Percentiles rank a stretch among this genome's conserved stretches.
Conservation (phyloP, 495 filamentous ascomycete species). For the Antarctomyces pellizariae region DNA sequence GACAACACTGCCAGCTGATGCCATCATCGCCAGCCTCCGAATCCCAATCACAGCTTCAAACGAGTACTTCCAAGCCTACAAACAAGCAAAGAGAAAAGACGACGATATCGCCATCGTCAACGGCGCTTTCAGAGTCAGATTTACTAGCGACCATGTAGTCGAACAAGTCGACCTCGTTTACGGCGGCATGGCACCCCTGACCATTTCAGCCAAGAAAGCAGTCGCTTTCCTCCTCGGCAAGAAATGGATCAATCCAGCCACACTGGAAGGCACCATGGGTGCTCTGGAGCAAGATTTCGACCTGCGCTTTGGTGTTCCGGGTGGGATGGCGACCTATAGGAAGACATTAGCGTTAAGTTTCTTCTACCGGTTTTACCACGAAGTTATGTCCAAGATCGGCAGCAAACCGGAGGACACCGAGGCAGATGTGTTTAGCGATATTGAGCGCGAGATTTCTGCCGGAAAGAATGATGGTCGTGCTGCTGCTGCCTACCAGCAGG, state of each 20-base stretch:
- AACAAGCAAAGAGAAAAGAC: constrained; percentile 88
- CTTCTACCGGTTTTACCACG: constrained; percentile 77
- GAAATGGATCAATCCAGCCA: constrained; percentile 54
- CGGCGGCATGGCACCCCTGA: constrained; percentile 76
- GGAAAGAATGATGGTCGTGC: constrained; percentile 37
- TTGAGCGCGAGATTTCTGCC: constrained; percentile 38
- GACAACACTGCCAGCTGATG: constrained; percentile 61
- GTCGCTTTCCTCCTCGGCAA: constrained; percentile 48
- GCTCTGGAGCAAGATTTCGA: constrained; percentile 73
- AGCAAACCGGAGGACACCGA: constrained; percentile 18
- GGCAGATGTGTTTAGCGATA: constrained; percentile 29
- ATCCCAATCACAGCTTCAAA: constrained; percentile 49
- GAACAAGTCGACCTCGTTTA: constrained; percentile 56
- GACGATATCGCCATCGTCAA: constrained; percentile 97
- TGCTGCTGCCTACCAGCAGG: constrained; percentile 37
- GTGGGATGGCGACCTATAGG: constrained; percentile 89
- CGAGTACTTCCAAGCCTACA: constrained; percentile 60
- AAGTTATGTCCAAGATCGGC: constrained; percentile 25
- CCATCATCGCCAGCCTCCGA: constrained; percentile 66
- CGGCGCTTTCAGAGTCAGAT: constrained; percentile 44
- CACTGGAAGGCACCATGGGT: constrained; percentile 71
- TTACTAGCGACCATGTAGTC: constrained; percentile 41
- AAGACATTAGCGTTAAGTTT: constrained; percentile 75
- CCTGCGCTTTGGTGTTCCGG: constrained; percentile 64
- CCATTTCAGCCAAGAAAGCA: constrained; percentile 58